These are phyloP conservation scores for Anastatica hierochuntica DNA, from an alignment of 345 rosid genomes.

Conservation along the genomic window DNA sequence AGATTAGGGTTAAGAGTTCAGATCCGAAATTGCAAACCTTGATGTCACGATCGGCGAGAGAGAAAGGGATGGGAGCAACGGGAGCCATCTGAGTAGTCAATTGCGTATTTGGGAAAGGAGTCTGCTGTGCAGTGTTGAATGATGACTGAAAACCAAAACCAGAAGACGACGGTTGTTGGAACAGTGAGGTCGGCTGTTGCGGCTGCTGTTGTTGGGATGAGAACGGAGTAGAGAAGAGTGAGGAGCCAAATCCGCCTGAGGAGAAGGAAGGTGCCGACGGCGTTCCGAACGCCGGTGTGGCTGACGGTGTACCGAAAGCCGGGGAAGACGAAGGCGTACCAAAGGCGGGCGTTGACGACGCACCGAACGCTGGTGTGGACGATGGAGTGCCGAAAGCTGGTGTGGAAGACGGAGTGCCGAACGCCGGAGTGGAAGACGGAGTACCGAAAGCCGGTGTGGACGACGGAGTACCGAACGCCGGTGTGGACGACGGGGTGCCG, in stretches of 20 bases:
- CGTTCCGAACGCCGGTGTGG: constrained; percentile 47
- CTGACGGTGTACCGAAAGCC: constrained; percentile 41
- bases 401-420: constrained; percentile 42
- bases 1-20: neutral
- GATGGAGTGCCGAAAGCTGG: constrained; percentile 49
- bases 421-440: constrained; percentile 41
- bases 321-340: constrained; percentile 40
- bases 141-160: constrained; percentile 29
- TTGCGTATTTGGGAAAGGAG: constrained; percentile 55
- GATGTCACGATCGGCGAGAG: constrained; percentile 89
- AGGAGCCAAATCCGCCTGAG: constrained; percentile 46
- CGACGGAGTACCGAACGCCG: neutral
- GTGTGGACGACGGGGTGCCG: neutral
- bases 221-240: constrained; percentile 70
- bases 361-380: constrained; percentile 33
- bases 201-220: constrained; percentile 49
- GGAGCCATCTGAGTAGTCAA: constrained; percentile 97
- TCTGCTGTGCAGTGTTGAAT: constrained; percentile 43
- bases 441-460: constrained; percentile 30
- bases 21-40: constrained; percentile 37
- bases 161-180: constrained; percentile 36
- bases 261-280: constrained; percentile 52
- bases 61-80: constrained; percentile 79
- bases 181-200: constrained; percentile 40
- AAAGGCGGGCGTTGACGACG: constrained; percentile 38